Conservation (phyloP, 2,329 filamentous ascomycete genomes). For the Sarocladium strictum region DNA sequence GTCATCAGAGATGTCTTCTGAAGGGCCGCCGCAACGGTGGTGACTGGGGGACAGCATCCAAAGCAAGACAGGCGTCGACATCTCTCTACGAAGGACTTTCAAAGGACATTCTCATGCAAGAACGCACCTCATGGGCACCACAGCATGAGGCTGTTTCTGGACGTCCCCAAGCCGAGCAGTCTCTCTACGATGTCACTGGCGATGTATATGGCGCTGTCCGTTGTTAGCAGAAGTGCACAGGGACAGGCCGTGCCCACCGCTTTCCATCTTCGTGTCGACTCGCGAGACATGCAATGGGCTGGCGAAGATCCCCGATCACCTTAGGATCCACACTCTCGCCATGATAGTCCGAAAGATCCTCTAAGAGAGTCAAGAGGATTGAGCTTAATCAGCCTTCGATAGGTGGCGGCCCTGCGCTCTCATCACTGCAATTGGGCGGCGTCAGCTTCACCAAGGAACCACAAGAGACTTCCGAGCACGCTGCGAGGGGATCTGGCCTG, state of each 20-base stretch:
- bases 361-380: not conserved
- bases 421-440: not conserved
- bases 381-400: not conserved
- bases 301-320: not conserved
- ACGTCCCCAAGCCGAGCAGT: not conserved
- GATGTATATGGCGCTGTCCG: slow-evolving; percentile 3
- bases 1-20: not conserved
- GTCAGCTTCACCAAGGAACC: not conserved
- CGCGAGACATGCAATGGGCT: slow-evolving; percentile 1
- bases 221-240: not conserved
- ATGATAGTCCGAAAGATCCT: not conserved
- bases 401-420: too few species aligned
- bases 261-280: slow-evolving; percentile 1
- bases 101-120: not conserved
- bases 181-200: not conserved
- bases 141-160: slow-evolving; percentile 6
- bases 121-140: slow-evolving; percentile 2
- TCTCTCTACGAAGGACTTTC: slow-evolving; percentile 3
- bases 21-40: not conserved
- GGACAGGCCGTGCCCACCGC: not conserved
- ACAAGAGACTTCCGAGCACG: not conserved
- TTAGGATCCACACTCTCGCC: not conserved
- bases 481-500: not conserved
- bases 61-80: not conserved
- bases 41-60: slow-evolving; percentile 2